Evolutionary conservation across 179 eudicot genomes (phyloP).

Genomic region (Spergularia azorica): DNA sequence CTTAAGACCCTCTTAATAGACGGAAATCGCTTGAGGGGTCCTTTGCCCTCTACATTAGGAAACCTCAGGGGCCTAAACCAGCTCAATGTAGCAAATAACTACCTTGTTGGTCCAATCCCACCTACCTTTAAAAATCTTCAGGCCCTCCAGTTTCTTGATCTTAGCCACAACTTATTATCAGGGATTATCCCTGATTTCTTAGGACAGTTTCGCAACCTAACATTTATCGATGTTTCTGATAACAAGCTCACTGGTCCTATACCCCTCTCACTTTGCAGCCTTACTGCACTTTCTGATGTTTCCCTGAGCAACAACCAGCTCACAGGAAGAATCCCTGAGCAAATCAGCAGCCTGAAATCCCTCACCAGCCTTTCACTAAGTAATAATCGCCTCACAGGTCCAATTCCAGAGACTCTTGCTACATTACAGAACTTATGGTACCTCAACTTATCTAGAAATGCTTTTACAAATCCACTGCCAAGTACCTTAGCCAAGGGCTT

Average conservation of each 20-base stretch:
- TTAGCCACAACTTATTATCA: conserved; percentile 57
- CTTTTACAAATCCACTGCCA: conserved; percentile 64
- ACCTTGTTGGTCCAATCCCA: conserved; percentile 55
- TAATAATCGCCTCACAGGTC: conserved; percentile 55
- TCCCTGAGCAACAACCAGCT: conserved; percentile 62
- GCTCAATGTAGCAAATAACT: conserved; percentile 60
- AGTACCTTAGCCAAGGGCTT: conserved; percentile 49
- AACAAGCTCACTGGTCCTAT: conserved; percentile 61
- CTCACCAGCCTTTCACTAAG: conserved; percentile 60
- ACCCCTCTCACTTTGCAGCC: conserved; percentile 56
- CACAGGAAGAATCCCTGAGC: conserved; percentile 53
- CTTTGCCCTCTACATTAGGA: conserved; percentile 64
- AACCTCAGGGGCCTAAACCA: conserved; percentile 45
- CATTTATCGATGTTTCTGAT: conserved; percentile 54
- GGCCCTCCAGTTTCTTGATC: conserved; percentile 58
- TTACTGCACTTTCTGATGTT: conserved; percentile 51
- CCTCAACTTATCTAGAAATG: conserved; percentile 71
- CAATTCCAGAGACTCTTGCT: conserved; percentile 63
- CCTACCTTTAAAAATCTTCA: conserved; percentile 37
- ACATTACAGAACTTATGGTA: conserved; percentile 62
- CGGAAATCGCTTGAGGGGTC: conserved; percentile 57
- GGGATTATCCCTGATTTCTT: conserved; percentile 61
- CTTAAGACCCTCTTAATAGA: conserved; percentile 56
- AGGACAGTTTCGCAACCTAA: conserved; percentile 55
- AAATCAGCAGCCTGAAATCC: conserved; percentile 56